Conservation (phyloP, 2,329 filamentous ascomycete genomes). For the Pestalotiopsis fici region DNA sequence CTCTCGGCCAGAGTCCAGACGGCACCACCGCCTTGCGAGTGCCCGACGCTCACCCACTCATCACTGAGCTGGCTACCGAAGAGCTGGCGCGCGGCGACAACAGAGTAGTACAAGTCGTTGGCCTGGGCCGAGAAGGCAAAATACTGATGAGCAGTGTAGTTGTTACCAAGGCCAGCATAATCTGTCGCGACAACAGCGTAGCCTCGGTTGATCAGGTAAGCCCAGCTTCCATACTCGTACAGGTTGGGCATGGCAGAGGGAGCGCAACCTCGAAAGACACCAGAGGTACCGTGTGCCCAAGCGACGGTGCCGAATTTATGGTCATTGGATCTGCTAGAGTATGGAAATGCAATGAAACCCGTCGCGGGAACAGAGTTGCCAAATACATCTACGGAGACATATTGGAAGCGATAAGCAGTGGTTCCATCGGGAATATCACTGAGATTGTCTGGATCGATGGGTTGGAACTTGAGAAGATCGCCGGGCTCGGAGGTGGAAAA, state of each 20-base stretch:
- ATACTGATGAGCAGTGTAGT: not conserved
- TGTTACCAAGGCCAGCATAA: not conserved
- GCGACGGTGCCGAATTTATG: not conserved
- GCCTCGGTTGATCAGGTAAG: not conserved
- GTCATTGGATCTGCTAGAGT: not conserved
- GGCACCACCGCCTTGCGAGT: not conserved
- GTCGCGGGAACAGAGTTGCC: not conserved
- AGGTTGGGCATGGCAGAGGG: not conserved
- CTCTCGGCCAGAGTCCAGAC: not conserved
- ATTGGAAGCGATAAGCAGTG: not conserved
- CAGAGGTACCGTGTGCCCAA: not conserved
- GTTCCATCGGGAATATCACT: not conserved
- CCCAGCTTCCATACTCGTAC: not conserved
- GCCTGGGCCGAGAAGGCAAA: not conserved
- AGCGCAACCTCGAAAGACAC: not conserved
- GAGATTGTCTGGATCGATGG: not conserved
- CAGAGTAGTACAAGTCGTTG: not conserved
- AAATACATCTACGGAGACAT: not conserved
- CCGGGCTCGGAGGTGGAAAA: not conserved
- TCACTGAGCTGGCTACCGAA: not conserved
- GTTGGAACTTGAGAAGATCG: not conserved
- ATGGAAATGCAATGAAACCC: not conserved
- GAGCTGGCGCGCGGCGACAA: not conserved
- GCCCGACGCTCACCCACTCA: not conserved
- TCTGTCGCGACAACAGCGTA: not conserved